phyloP scores from a whole-genome alignment of 495 filamentous ascomycete genomes.

The Penicillium lagena region DNA sequence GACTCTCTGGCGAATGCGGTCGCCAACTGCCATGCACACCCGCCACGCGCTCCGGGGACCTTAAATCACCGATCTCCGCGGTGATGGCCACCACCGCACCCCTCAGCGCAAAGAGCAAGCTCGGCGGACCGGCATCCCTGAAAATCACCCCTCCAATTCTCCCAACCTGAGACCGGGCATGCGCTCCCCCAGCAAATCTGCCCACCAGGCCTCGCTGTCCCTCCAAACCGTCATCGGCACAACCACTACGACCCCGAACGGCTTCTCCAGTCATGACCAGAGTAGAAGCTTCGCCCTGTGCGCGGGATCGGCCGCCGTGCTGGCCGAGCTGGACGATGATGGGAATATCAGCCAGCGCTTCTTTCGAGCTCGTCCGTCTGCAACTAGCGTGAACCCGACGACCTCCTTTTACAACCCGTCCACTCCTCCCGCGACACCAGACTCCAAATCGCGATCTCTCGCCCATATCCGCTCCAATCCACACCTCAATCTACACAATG shows the following conservation, averaged over 20 bases:
- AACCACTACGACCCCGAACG: conserved; percentile 76
- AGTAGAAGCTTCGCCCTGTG: conserved; percentile 75
- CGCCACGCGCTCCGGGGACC: conserved; percentile 17
- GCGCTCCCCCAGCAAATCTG: conserved; percentile 55
- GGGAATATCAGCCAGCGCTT: conserved; percentile 73
- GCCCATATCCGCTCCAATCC: conserved; percentile 24
- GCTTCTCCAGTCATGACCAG: conserved; percentile 73
- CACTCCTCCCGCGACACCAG: conserved; percentile 48
- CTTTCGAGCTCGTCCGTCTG: conserved; percentile 79
- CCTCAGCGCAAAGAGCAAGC: conserved; percentile 30
- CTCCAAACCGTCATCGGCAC: conserved; percentile 83
- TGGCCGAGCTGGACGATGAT: conserved; percentile 73
- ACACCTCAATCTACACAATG: conserved; percentile 20
- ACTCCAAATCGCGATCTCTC: conserved; percentile 29
- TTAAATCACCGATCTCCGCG: conserved; percentile 16
- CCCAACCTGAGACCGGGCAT: conserved; percentile 57
- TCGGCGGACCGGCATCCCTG: conserved; percentile 36
- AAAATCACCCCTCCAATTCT: conserved; percentile 76
- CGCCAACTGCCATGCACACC: conserved; percentile 12
- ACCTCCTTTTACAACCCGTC: conserved; percentile 53
- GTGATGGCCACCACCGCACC: conserved; percentile 33
- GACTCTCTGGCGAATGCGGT: conserved; percentile 4
- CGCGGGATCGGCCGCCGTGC: conserved; percentile 86
- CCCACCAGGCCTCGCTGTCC: conserved; percentile 51
- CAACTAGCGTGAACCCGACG: conserved; percentile 55